Base-by-base conservation (phyloP, 352 stramenopile genomes). In the Phytophthora hibernalis region DNA sequence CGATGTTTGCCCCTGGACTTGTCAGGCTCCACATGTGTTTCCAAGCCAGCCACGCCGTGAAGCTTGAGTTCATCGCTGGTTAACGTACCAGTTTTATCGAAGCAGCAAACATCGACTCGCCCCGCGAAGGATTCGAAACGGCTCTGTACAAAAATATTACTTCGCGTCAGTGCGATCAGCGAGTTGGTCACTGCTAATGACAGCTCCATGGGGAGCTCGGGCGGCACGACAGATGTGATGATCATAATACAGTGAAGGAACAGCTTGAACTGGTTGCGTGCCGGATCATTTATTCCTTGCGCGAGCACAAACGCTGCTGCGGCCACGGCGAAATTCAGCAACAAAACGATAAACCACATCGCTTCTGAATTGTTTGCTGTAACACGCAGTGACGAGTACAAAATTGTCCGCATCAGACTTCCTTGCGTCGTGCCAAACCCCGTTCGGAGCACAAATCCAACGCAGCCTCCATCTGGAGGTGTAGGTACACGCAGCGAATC, bases 51-150 rank as follows among this genome's bases (percentile, higher is more conserved):
- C 2, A 99, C 93, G 47, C 97, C 98, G 55, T 93, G 84, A 4
- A 98, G 75, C 24, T 91, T 95, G 45, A 99, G 88, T 65, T 98
- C 89, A 78, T 99, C 98, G 18, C 89, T 98, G 1, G 98, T 99
- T 51, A 99, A 78, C n/a, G 98, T 99, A 24, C 98, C 98, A 13
- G 97, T 99, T 76, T 99, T 99, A 76, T 99, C 98, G 66, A 99
- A 99, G 35, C 96, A 95, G 67, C 97, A 99, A 58, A 98, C 85
- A 65, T 98, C 87, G 0, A 99, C 92, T 54, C 97, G 96, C 35
- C 97, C 98, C 5, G 97, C 97, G 30, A 98, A 83, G 35, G 62
- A 99, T 99, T 20, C 98, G 95, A 82, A 98, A 99, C 20, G 96
- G 96, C 67, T 99, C 98, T 0, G 97, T 99, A 72, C 97, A 99